Base-by-base conservation (phyloP, 768 basidiomycete genomes). In the Omphalotus guepiniiformis region DNA sequence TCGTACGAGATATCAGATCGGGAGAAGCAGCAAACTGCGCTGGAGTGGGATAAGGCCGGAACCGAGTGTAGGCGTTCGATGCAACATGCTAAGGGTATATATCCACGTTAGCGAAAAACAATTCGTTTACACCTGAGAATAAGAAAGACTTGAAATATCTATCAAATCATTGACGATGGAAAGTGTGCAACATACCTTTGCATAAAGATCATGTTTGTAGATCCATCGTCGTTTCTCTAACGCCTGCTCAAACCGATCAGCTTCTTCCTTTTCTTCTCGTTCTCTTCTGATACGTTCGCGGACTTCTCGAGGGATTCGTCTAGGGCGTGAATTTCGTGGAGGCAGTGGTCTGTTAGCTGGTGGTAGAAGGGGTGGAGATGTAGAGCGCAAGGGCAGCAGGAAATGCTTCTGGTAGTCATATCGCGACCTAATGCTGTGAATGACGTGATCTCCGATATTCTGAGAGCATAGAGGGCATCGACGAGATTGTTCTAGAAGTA, bases 31-130 rank as follows among this genome's bases (percentile, higher is more conserved):
- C 52, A 55, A 97, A 91, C 57, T 92, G 90, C 3, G 84, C 66
- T 1, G 93, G 91, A 0, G 83, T 83, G n/a, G 93, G 93, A 54
- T 80, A 90, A 16, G 93, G 93, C n/a, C 83, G 82, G 63, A 88
- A 95, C 42, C 86, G 82, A 3, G 93, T 94, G 56, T 78, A 83
- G 1, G 79, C 61, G 57, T 96, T 97, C 25, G 90, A 92, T 3
- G 90, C 93, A 42, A 96, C 82, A 60, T 97, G 93, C 93, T 96
- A 58, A 6, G 35, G 12, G n/a, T n/a, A 47, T 42, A 36, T 6
- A 40, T 34, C 48, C 9, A 46, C 38, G 35, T 48, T 26, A 30
- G 27, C 29, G 39, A 52, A 30, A 52, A 26, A 57, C 38, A 11
- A 42, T 21, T 25, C 40, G 48, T 16, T 37, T 37, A 41, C 39